Conservation (phyloP, 169 alveolate genomes). For the Plasmodium adleri region DNA sequence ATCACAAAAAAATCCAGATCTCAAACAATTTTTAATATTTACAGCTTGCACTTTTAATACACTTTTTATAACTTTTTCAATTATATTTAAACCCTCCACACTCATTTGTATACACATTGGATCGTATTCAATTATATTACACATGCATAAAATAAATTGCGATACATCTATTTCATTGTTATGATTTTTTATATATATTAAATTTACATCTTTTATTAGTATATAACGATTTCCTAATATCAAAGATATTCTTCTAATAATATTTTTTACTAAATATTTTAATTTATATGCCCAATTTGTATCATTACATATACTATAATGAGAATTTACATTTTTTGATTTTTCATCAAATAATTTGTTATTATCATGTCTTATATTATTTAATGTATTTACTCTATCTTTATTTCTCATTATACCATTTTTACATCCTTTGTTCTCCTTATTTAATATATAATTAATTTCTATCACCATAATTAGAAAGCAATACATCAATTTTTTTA, state of each 20-base stretch:
- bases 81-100: constrained; percentile 28
- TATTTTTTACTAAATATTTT: constrained; percentile 39
- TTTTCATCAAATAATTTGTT: too few relatives aligned
- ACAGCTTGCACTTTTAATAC: constrained; percentile 58
- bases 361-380: background rate
- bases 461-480: constrained; percentile 58
- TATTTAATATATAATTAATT: constrained; percentile 20
- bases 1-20: constrained; percentile 35
- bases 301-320: constrained; percentile 26
- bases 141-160: constrained; percentile 40
- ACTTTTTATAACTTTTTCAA: constrained; percentile 44
- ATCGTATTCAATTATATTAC: constrained; percentile 42
- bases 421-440: background rate
- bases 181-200: constrained; percentile 37
- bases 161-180: constrained; percentile 65
- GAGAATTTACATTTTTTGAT: background rate
- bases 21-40: constrained; percentile 37
- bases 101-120: constrained; percentile 25
- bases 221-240: constrained; percentile 45
- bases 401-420: background rate
- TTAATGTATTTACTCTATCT: too few relatives aligned
- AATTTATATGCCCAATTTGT: constrained; percentile 33
- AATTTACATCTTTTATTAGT: background rate
- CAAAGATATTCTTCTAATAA: constrained; percentile 62
- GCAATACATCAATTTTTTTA: constrained; percentile 64